Evolutionary conservation across 108 stramenopile genomes (phyloP).

Genomic region (Nitzschia putrida): DNA sequence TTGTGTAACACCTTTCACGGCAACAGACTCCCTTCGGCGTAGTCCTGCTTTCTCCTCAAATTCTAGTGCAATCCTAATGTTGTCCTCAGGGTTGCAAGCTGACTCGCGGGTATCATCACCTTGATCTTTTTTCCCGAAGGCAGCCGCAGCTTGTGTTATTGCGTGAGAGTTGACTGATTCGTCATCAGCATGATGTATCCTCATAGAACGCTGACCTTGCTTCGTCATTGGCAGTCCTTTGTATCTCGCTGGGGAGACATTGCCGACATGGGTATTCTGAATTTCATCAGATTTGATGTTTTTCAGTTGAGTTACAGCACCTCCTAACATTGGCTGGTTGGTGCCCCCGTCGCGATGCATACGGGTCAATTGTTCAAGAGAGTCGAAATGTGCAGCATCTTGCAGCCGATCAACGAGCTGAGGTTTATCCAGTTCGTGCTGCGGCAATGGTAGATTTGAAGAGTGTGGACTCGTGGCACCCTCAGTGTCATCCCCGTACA

Average conservation of each 20-base stretch:
- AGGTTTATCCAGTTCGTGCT: no score
- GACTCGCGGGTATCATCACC: neutral
- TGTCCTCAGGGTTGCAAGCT: conserved; percentile 13
- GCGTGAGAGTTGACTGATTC: conserved; percentile 10
- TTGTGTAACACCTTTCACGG: neutral
- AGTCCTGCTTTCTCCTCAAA: conserved; percentile 40
- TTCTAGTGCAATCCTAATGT: conserved; percentile 16
- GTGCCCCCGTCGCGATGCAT: no score
- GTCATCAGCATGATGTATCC: neutral
- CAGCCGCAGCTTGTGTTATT: neutral
- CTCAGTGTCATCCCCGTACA: neutral
- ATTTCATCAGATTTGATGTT: neutral
- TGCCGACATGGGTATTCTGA: neutral
- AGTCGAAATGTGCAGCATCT: no score
- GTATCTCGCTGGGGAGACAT: no score
- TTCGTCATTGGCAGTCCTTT: no score
- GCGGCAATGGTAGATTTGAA: no score
- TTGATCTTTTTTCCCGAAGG: neutral
- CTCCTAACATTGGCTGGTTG: no score
- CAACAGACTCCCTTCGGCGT: conserved; percentile 7
- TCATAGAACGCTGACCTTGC: no score
- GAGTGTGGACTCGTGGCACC: neutral
- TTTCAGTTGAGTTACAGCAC: neutral
- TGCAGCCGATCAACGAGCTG: no score
- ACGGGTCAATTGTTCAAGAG: no score